Base-by-base conservation (phyloP, 805 yeast species). In the Lipomyces starkeyi region DNA sequence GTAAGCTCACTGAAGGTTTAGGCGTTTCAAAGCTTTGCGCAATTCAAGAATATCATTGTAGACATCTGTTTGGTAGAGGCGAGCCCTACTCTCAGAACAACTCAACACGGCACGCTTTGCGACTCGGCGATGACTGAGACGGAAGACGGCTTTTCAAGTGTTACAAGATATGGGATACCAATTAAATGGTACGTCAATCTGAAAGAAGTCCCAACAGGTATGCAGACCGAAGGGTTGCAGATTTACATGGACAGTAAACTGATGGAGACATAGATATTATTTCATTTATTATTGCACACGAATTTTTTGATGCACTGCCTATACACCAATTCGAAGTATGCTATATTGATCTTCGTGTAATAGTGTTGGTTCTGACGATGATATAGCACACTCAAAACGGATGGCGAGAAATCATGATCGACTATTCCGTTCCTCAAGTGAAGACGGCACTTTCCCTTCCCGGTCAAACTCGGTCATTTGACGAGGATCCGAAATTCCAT, bases 261-360 rank as follows among this genome's bases (percentile, higher is more conserved):
- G 75, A 75, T 5, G 66, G 34, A 9, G 13, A 37, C 3, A 5
- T 5, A 53, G 56, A 59, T 2, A 58, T 73, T 29, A 82, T 91
- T 56, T 89, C 90, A 67, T 91, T 86, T 75, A 81, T 90, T 4
- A 76, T 91, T 63, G 95, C 96, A 0, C 97, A 91, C 76, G 97
- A 91, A 77, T 91, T 91, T 74, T 91, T 89, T 75, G 97, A 91
- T 78, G 97, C 97, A 0, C 80, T 91, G 65, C 97, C 97, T 0
- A 87, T 91, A 29, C 87, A 88, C 71, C 85, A 88, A 70, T 91
- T 89, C 75, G 83, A 84, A 63, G 84, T 54, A 61, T 54, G n/a
- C 17, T 29, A 11, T 27, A 59, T 25, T 43, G 22, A 43, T 17
- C 40, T 17, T n/a, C 3, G 11, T 8, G 49, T 43, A 43, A 43